Percentiles rank a stretch among this genome's conserved stretches.
phyloP scores from a whole-genome alignment of 371 early-diverging fungal genomes.

The Actinomortierella ambigua region DNA sequence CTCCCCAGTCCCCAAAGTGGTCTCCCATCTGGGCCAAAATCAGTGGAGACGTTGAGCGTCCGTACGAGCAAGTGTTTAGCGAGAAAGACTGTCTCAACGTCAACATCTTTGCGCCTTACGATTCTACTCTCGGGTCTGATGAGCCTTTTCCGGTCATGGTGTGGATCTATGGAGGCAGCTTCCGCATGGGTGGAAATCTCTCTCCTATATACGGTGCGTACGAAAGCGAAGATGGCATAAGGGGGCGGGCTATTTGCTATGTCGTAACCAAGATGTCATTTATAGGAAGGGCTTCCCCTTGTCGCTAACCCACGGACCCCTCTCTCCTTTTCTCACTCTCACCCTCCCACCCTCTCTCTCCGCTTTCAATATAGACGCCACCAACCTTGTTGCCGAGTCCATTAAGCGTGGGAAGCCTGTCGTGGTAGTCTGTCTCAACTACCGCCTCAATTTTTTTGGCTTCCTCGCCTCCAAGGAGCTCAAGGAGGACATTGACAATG shows the following conservation, averaged over 20 bases:
- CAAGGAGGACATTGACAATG: conserved; percentile 12
- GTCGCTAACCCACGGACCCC: too few relatives aligned
- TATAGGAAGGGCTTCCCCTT: too few relatives aligned
- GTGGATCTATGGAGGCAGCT: conserved; percentile 12
- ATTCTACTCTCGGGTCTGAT: neutral
- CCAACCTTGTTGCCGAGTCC: conserved; percentile 19
- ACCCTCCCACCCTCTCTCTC: too few relatives aligned
- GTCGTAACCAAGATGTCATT: too few relatives aligned
- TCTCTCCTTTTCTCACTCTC: too few relatives aligned
- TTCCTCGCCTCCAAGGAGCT: conserved; percentile 42
- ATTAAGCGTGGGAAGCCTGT: conserved; percentile 14
- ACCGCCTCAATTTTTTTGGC: conserved; percentile 38
- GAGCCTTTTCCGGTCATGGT: conserved; percentile 23
- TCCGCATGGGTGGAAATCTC: neutral
- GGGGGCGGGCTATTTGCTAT: too few relatives aligned
- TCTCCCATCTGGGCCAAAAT: too few relatives aligned
- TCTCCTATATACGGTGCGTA: conserved; percentile 1
- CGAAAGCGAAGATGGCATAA: too few relatives aligned
- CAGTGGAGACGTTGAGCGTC: too few relatives aligned
- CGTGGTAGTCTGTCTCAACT: conserved; percentile 34
- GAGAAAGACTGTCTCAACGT: neutral
- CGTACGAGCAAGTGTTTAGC: too few relatives aligned
- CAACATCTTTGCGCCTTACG: conserved; percentile 11
- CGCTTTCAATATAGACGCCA: conserved; percentile 10
- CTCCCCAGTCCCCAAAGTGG: too few relatives aligned